Evolutionary conservation across 1,139 yeast species (phyloP), one percentile per base, ranked within the genome.

Genomic region (Pichia sorboxylosa): DNA sequence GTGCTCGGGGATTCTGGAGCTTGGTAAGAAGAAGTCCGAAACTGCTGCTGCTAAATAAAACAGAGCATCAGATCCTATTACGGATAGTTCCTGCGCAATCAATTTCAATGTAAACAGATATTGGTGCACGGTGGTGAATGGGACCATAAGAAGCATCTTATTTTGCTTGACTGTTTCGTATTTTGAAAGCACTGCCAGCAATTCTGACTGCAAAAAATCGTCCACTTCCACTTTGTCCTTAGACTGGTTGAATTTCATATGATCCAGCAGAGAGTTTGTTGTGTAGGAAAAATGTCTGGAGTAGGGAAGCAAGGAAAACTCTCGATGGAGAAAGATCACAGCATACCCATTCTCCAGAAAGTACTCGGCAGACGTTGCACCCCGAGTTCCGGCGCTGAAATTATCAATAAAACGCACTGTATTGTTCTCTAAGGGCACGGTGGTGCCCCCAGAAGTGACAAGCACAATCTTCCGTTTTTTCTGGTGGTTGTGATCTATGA

Each of bases 21-120:
- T 73, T 3, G 98, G 99, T 28, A 90, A 65, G 58, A 85, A 90
- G 56, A 92, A 90, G 55, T 90, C 99, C 5, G 94, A 82, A 0
- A 90, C 99, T 0, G 98, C 98, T 4, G 98, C 98, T 0, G 98
- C 98, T 40, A 90, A 64, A 56, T 80, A 92, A 50, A 90, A 82
- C 30, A 90, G 54, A 0, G 84, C 83, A 36, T 60, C 59, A 3
- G 66, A 52, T 4, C 71, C 73, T 30, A 73, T 59, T 3, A 59
- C 55, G 29, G 73, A 66, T 46, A 90, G 54, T 32, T 66, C 61
- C 40, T 68, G 67, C 1, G 94, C 81, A 11, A 83, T 63, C 27
- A 72, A 59, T 43, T 76, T 73, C 44, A 92, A 63, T 0, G 96
- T 82, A 63, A 81, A 87, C 38, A 90, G 60, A 49, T 90, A 90